Evolutionary conservation across 2,329 filamentous ascomycete species (phyloP).

Genomic region (Xylaria sp.): DNA sequence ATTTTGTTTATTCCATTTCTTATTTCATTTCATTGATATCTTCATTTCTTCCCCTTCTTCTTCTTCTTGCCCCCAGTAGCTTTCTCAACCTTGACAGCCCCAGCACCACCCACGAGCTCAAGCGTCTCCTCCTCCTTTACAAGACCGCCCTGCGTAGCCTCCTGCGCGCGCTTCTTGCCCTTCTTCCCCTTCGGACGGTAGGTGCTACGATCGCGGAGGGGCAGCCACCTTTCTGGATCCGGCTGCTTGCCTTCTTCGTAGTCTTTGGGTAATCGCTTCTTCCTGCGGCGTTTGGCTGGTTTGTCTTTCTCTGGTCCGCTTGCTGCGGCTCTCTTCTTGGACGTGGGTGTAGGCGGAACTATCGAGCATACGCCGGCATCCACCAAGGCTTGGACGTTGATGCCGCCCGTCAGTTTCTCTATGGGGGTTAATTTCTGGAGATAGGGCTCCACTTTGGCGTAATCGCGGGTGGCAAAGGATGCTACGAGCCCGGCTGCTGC

Average conservation of each 20-base stretch:
- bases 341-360: constrained; percentile 53
- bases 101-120: constrained; percentile 71
- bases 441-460: constrained; percentile 64
- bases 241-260: constrained; percentile 81
- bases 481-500: constrained; percentile 88
- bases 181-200: constrained; percentile 94
- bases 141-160: constrained; percentile 85
- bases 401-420: constrained; percentile 66
- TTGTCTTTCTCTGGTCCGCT: constrained; percentile 53
- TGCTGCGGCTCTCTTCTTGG: constrained; percentile 61
- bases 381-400: constrained; percentile 72
- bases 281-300: constrained; percentile 63
- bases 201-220: constrained; percentile 85
- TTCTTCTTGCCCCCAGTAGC: constrained; percentile 54
- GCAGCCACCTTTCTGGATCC: constrained; percentile 93
- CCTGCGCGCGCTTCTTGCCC: constrained; percentile 82
- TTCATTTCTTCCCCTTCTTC: constrained; percentile 62
- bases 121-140: constrained; percentile 78
- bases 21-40: constrained; percentile 57
- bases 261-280: constrained; percentile 72
- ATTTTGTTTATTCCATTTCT: constrained; percentile 46
- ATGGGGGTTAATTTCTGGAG: constrained; percentile 69
- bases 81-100: constrained; percentile 72
- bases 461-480: constrained; percentile 73
- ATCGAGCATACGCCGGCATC: constrained; percentile 70